Percentiles rank a stretch among this genome's conserved stretches.
phyloP scores from a whole-genome alignment of 164 flowering plant species.

The Vitis labrusca region DNA sequence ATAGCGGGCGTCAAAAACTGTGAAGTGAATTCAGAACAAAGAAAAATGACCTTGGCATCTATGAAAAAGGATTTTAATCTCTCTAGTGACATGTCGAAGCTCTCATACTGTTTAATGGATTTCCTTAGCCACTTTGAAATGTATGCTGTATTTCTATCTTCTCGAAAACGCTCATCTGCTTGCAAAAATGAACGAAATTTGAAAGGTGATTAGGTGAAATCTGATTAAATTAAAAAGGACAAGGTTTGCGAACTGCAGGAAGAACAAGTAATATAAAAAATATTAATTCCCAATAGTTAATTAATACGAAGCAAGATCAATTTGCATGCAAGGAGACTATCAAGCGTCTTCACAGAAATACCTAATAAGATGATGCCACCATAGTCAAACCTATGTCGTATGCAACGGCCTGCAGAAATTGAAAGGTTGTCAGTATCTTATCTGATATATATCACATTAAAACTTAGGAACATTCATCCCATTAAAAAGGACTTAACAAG shows the following conservation, averaged over 20 bases:
- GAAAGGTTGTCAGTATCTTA: neutral
- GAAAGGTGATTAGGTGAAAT: neutral
- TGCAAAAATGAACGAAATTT: constrained; percentile 8
- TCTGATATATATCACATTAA: too few species aligned
- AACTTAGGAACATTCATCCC: too few species aligned
- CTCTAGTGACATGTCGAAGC: constrained; percentile 59
- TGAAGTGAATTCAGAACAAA: neutral
- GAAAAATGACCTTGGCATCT: constrained; percentile 54
- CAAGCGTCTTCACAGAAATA: constrained; percentile 18
- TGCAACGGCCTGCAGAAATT: constrained; percentile 77
- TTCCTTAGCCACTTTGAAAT: constrained; percentile 94
- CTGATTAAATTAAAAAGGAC: neutral
- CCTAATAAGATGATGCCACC: constrained; percentile 94
- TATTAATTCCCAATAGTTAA: neutral
- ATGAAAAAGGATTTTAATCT: constrained; percentile 63
- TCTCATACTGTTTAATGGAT: constrained; percentile 62
- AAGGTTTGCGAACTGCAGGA: too few species aligned
- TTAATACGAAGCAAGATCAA: neutral
- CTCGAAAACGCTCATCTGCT: constrained; percentile 82
- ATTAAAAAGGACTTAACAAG: neutral
- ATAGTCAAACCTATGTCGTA: constrained; percentile 84
- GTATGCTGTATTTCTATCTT: constrained; percentile 61
- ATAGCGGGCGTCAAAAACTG: neutral
- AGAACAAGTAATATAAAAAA: too few species aligned
- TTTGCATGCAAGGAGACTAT: neutral